These are phyloP conservation scores for Chrysanthemum lavandulifolium DNA, from an alignment of 129 eudicot genomes.

Conservation along the genomic window DNA sequence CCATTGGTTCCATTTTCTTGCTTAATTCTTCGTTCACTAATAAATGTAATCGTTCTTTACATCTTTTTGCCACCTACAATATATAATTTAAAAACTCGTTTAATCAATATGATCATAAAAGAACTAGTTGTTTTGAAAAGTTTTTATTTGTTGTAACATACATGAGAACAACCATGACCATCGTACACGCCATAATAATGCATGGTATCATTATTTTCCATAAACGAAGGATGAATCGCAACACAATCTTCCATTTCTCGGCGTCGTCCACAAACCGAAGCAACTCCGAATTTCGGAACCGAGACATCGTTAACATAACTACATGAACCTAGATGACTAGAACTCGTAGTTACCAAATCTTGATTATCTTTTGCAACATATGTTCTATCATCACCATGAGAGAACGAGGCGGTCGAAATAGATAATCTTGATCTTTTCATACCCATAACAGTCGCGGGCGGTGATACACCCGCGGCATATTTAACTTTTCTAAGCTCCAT, in stretches of 20 bases:
- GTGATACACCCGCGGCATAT: slow-evolving; percentile 10
- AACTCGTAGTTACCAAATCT: background rate
- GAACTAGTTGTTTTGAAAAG: background rate
- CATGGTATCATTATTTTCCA: background rate
- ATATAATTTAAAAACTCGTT: background rate
- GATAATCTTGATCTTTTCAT: slow-evolving; percentile 25
- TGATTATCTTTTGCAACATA: background rate
- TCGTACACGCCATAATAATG: slow-evolving; percentile 54
- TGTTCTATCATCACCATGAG: slow-evolving; percentile 3
- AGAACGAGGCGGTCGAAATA: slow-evolving; percentile 2
- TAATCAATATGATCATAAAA: background rate
- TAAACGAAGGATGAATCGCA: slow-evolving; percentile 39
- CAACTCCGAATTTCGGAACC: slow-evolving; percentile 36
- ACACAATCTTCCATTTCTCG: slow-evolving; percentile 61
- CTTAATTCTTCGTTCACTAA: slow-evolving; percentile 38
- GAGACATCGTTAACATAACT: background rate
- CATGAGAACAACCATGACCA: slow-evolving; percentile 65
- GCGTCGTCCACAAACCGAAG: slow-evolving; percentile 56
- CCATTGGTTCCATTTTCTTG: slow-evolving; percentile 2
- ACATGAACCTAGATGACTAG: background rate
- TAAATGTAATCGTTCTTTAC: slow-evolving; percentile 43
- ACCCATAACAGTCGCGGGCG: background rate
- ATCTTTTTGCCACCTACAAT: slow-evolving; percentile 41
- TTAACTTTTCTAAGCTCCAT: slow-evolving; percentile 34
- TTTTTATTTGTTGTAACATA: slow-evolving; percentile 10